Evolutionary conservation across 2,329 filamentous ascomycete species (phyloP), one percentile per base, ranked within the genome.

Genomic region (Stagonosporopsis vannaccii): DNA sequence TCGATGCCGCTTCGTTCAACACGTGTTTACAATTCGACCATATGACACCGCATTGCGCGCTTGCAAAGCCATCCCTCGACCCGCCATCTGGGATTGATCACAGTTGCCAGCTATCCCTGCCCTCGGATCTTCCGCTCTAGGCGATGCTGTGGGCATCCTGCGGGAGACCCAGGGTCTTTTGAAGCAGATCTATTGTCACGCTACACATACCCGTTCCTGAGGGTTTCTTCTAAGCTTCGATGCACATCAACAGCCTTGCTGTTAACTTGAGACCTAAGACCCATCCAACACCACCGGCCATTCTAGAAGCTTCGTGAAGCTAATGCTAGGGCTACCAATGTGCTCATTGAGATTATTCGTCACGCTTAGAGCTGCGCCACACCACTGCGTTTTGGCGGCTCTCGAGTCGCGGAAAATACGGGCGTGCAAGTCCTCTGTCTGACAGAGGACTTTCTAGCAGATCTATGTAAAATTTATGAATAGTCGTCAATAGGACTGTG

Each of bases 91-190:
- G 19, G 3, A 20, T 43, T 15, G 36, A 28, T 52, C 12, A 25
- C 19, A n/a, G 39, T 51, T 6, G 39, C 47, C 32, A 20, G 53
- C 37, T 26, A 56, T 40, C 56, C 59, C 56, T 53, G 62, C 20
- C 55, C 28, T 46, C 49, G 51, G 54, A 62, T 64, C 56, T 58
- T 49, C 55, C 63, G 59, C 57, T 48, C 52, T 58, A 56, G 52
- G 51, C 53, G 44, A 62, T 62, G 59, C 17, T 55, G 53, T 56
- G 37, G 52, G 32, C 53, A 56, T 36, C 19, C 20, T 42, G 42
- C 23, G 46, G 47, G 37, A 26, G 53, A 39, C 9, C 36, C 26
- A 53, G 42, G 42, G 53, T 43, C 42, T 40, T 35, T 11, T 12
- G 42, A 23, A 26, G 37, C 47, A 33, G 42, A 47, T 51, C 42